Base-by-base conservation (phyloP, 192 early-diverging fungal species). In the Dissophora ornata region DNA sequence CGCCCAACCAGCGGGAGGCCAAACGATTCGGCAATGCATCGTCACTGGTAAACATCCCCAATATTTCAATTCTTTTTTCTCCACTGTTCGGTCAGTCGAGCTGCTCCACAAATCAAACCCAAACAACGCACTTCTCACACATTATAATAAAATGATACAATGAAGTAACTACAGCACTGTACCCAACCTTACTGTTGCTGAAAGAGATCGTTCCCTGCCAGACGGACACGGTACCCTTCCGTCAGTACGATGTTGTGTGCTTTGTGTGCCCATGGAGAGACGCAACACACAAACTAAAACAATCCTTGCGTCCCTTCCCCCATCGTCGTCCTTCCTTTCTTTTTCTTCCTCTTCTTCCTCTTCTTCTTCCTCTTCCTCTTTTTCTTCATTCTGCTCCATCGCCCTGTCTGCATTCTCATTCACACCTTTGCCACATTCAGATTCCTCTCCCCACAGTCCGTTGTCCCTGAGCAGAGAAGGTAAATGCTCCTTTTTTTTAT, bases 401-500 rank as follows among this genome's bases (percentile, higher is more conserved):
- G 0, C 22, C 53, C 30, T 26, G 0, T 33, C n/a, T 54, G 18
- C 21, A 28, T 48, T 40, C 40, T 46, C 34, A 52, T 13, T 28
- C 64, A 13, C 50, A 24, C 38, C 18, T 19, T 22, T 40, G 9
- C 49, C 22, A 40, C 34, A 51, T 28, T 58, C 32, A 45, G 36
- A 55, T 58, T 68, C 45, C 33, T 50, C 25, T 53, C 44, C 30
- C 51, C 19, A 38, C 29, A 26, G 12, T 50, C 22, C 16, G 44
- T 24, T 24, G 25, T 11, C 19, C 48, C 19, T 41, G 13, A 40
- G 0, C 58, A 19, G 28, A 8, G 3, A 7, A 29, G 3, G 16
- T 8, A 44, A 19, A 6, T 25, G 12, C 12, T 26, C 33, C 9
- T 12, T n/a, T n/a, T n/a, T n/a, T n/a, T n/a, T n/a, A n/a, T n/a